Base-by-base conservation (phyloP, 768 basidiomycete species). In the Pisolithus tinctorius region DNA sequence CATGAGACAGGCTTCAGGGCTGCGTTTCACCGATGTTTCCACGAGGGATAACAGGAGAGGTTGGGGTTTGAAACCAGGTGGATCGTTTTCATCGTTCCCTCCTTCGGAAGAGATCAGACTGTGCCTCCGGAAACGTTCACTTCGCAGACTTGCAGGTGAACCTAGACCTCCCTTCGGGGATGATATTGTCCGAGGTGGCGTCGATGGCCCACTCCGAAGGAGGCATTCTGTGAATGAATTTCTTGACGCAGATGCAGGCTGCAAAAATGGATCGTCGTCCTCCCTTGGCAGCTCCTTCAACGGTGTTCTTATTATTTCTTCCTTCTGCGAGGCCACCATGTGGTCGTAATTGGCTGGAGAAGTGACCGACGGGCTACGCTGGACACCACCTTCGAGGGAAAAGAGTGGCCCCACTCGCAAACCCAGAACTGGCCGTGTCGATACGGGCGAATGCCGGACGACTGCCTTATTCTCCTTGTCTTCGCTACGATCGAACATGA, bases 391-490 rank as follows among this genome's bases (percentile, higher is more conserved):
- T 45, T 67, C 64, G 2, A 66, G 50, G 34, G 52, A 60, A 50
- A 62, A 62, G 36, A 68, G 50, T 5, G 69, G 63, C 13, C 56
- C 60, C 48, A 63, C 54, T 31, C 61, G 61, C 42, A 54, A 49
- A 29, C 63, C 60, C 10, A 58, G 51, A 3, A 54, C 29, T 40
- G 56, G 56, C 29, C 68, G 61, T 26, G 59, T 30, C 37, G 54
- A 49, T 49, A 50, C 62, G 38, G 40, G 49, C 29, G 57, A 55
- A 59, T 80, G 76, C 26, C 77, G 72, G 10, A 75, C 74, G 37
- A 83, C 75, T 8, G 75, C 78, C 51, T 74, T 80, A 61, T 91
- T 91, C 66, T 91, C 88, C 65, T 88, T 89, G 66, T 88, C 82
- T 55, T 87, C 86, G 55, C 81, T 78, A 34, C 70, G 72, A 60